A percentile compares a stretch with the other conserved stretches of the same genome.
Conservation (phyloP, 2,329 filamentous ascomycete genomes). For the Xylariaceae sp. region DNA sequence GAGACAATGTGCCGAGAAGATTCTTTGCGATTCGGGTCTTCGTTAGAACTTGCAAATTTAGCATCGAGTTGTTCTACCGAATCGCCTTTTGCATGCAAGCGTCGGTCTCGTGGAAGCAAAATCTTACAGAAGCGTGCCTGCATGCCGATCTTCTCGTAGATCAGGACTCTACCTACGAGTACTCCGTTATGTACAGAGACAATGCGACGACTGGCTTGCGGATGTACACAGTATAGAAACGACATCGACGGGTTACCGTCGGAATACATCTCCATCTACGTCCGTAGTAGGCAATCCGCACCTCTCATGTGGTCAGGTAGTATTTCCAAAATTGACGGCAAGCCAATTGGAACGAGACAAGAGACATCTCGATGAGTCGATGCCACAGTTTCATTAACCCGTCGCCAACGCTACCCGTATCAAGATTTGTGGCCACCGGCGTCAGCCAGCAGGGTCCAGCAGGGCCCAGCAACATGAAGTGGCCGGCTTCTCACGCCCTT, state of each 20-base stretch:
- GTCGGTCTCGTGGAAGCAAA: not conserved
- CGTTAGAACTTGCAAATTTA: too few species aligned
- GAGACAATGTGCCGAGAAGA: too few species aligned
- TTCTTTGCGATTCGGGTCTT: too few species aligned
- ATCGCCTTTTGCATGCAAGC: not conserved
- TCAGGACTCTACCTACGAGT: not conserved
- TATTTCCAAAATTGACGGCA: not conserved
- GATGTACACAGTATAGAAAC: not conserved
- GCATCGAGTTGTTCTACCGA: too few species aligned
- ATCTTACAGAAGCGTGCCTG: not conserved
- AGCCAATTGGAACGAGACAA: slow-evolving; percentile 2
- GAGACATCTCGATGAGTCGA: not conserved
- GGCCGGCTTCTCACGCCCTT: not conserved
- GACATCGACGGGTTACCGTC: not conserved
- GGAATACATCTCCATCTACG: not conserved
- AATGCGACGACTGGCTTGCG: not conserved
- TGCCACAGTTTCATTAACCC: slow-evolving; percentile 6
- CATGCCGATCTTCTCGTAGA: not conserved
- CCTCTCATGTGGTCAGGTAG: not conserved
- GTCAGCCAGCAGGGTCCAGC: not conserved
- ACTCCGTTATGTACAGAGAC: not conserved
- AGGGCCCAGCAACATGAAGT: not conserved
- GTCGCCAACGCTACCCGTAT: slow-evolving; percentile 2
- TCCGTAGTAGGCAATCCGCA: too few species aligned
- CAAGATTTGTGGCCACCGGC: slow-evolving; percentile 2